These are phyloP conservation scores for Ganoderma meredithae DNA, from an alignment of 1,284 basidiomycete genomes.

Conservation along the genomic window DNA sequence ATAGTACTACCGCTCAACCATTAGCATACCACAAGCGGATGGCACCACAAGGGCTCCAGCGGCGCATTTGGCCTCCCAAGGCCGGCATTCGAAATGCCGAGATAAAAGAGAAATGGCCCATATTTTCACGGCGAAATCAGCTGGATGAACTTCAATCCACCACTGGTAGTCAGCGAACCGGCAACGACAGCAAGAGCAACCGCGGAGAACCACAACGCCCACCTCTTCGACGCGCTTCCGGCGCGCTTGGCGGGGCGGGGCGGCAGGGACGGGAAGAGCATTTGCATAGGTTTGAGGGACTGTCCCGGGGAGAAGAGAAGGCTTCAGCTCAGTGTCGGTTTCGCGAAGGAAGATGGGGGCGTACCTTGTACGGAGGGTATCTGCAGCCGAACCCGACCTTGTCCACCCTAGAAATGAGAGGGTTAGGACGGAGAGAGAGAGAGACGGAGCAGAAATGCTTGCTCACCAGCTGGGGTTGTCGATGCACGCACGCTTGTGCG, in stretches of 20 bases:
- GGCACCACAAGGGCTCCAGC: too few relatives aligned
- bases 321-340: neutral
- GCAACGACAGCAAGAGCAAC: neutral
- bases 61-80: too few relatives aligned
- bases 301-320: neutral
- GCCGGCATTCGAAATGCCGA: too few relatives aligned
- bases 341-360: too few relatives aligned
- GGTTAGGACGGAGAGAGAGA: neutral
- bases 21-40: too few relatives aligned
- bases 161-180: neutral
- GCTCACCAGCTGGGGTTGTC: constrained; percentile 12
- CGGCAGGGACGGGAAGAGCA: constrained; percentile 1
- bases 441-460: neutral
- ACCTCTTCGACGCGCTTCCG: constrained; percentile 28
- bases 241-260: constrained; percentile 6
- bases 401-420: neutral
- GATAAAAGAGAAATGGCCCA: too few relatives aligned
- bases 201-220: constrained; percentile 31
- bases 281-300: constrained; percentile 7
- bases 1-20: too few relatives aligned
- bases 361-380: constrained; percentile 13
- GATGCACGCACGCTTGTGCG: constrained; percentile 4
- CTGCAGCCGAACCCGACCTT: constrained; percentile 8
- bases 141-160: neutral
- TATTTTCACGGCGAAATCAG: neutral